phyloP scores from a whole-genome alignment of 768 basidiomycete genomes.

The Xerocomellus intermedius region DNA sequence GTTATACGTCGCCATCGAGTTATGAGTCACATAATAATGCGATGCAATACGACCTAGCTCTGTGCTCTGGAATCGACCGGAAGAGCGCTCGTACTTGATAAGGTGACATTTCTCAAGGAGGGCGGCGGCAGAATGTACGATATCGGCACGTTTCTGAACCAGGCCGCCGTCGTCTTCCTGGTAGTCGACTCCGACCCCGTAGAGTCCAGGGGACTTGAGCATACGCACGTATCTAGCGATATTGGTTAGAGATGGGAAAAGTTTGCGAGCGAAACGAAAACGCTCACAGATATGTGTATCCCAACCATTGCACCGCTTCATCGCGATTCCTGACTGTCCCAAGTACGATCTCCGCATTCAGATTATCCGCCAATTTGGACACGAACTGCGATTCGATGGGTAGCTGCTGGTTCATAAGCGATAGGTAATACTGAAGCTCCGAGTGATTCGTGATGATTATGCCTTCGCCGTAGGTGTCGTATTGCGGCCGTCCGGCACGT shows the following conservation, averaged over 20 bases:
- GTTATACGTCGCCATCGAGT: conserved; percentile 96
- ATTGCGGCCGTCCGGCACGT: conserved; percentile 95
- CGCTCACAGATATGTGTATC: conserved; percentile 87
- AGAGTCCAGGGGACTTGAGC: conserved; percentile 85
- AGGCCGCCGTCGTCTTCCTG: conserved; percentile 79
- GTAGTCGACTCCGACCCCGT: conserved; percentile 88
- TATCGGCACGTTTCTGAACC: conserved; percentile 92
- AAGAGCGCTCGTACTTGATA: conserved; percentile 87
- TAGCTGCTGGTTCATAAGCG: conserved; percentile 92
- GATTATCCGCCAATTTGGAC: conserved; percentile 85
- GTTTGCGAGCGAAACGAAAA: background rate
- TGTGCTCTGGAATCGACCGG: conserved; percentile 87
- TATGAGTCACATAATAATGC: conserved; percentile 93
- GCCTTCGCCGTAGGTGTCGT: conserved; percentile 95
- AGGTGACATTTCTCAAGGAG: conserved; percentile 92
- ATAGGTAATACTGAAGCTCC: conserved; percentile 96
- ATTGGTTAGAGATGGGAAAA: conserved; percentile 5
- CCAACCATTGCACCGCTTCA: conserved; percentile 96
- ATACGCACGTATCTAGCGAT: conserved; percentile 82
- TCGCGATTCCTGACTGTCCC: conserved; percentile 94
- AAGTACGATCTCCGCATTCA: conserved; percentile 96
- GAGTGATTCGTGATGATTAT: conserved; percentile 98
- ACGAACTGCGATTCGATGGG: conserved; percentile 98
- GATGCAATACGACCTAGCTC: conserved; percentile 94
- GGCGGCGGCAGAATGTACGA: conserved; percentile 89